Conservation (phyloP, 108 stramenopile genomes). For the Conticribra guillardii region DNA sequence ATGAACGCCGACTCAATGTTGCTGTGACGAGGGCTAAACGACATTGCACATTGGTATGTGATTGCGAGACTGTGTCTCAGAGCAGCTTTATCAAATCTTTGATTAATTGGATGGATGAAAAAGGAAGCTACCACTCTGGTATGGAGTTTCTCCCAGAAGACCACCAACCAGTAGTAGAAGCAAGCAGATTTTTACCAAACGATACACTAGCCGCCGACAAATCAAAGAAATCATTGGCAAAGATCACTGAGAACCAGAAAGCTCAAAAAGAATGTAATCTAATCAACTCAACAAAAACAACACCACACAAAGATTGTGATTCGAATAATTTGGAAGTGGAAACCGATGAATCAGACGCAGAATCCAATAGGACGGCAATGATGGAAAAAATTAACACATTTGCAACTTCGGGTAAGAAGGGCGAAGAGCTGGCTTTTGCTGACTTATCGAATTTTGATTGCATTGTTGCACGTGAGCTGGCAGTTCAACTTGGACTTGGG, state of each 20-base stretch:
- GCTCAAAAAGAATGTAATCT: no score
- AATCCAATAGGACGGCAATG: constrained; percentile 37
- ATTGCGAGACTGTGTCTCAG: constrained; percentile 84
- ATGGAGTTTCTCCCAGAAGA: constrained; percentile 52
- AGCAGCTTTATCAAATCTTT: constrained; percentile 71
- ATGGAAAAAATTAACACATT: constrained; percentile 60
- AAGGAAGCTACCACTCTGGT: constrained; percentile 77
- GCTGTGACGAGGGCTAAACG: constrained; percentile 96
- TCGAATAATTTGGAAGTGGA: no score
- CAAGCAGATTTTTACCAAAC: no score
- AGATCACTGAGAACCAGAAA: not conserved
- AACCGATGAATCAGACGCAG: constrained; percentile 17
- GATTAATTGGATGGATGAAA: constrained; percentile 77
- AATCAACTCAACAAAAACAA: not conserved
- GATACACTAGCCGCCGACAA: constrained; percentile 22
- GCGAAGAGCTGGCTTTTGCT: constrained; percentile 54
- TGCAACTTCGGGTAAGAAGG: constrained; percentile 43
- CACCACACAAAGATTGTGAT: no score
- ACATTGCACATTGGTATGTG: constrained; percentile 79
- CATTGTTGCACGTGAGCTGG: constrained; percentile 64
- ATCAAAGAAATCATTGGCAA: constrained; percentile 13
- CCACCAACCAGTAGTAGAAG: not conserved
- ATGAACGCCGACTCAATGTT: constrained; percentile 96
- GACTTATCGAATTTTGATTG: constrained; percentile 58
- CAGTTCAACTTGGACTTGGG: constrained; percentile 61